Evolutionary conservation across 345 rosid species (phyloP), one percentile per base, ranked within the genome.

Genomic region (Punica granatum): DNA sequence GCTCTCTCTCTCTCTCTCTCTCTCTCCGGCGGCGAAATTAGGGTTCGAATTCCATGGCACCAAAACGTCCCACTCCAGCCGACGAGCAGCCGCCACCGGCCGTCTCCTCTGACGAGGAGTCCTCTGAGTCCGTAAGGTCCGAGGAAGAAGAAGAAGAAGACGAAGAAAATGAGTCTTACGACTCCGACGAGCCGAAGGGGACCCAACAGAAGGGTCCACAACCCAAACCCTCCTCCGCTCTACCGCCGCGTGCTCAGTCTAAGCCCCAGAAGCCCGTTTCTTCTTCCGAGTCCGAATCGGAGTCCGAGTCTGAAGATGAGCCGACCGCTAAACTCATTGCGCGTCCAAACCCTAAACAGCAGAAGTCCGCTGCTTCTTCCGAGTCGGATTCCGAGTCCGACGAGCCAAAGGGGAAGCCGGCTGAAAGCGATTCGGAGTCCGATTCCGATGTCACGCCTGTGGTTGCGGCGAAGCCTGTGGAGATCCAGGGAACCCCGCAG

Each of bases 341-440:
- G 25, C 54, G 28, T 8, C 43, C 4, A 21, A 30, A 43, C 54
- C 35, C 56, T 30, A 65, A 64, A 53, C 36, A 62, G 62, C 61
- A 31, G 33, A 35, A 23, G 3, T 36, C 35, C 16, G 44, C 30
- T n/a, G 28, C 63, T 65, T 36, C n/a, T 31, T 72, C 74, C 2
- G 68, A 31, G 60, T 58, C 67, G 43, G 70, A 66, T 16, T 66
- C 75, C 30, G 76, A 63, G 3, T 63, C 76, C 6, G 71, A 34
- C 36, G 65, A 37, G 14, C 23, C 76, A 5, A 37, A 37, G 41
- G 41, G 41, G 41, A 37, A 37, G 41, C 41, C 41, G 41, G 11
- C 41, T 5, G 41, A 37, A 37, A 37, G 41, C 6, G 72, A 54
- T 0, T 65, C 74, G 18, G 74, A 64, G 30, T 23, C 69, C 18